These are phyloP conservation scores for Macrophomina phaseolina DNA, from an alignment of 2,329 filamentous ascomycete genomes.

Conservation along the genomic window DNA sequence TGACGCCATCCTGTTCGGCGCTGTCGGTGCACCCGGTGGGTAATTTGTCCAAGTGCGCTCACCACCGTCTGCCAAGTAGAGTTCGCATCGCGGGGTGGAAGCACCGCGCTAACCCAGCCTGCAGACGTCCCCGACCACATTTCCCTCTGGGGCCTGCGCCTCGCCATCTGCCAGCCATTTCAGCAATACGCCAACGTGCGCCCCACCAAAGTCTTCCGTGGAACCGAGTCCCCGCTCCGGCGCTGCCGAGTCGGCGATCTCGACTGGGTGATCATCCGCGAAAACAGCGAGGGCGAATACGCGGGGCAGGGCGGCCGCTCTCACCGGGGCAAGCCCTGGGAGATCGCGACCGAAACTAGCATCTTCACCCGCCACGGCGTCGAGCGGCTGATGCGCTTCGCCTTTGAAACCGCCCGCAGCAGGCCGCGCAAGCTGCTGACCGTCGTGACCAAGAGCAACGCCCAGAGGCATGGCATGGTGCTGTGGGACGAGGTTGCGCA, in stretches of 20 bases:
- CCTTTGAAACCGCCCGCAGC: constrained; percentile 65
- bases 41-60: constrained; percentile 3
- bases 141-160: constrained; percentile 61
- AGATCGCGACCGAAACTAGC: constrained; percentile 66
- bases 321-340: constrained; percentile 64
- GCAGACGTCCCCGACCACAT: constrained; percentile 62
- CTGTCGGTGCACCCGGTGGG: constrained; percentile 66
- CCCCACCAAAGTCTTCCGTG: constrained; percentile 66
- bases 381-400: constrained; percentile 66
- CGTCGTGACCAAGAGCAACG: constrained; percentile 70
- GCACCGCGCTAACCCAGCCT: background rate
- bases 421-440: constrained; percentile 64
- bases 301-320: constrained; percentile 68
- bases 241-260: constrained; percentile 61
- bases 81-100: no score
- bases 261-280: constrained; percentile 70
- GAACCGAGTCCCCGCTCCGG: constrained; percentile 63
- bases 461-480: constrained; percentile 70
- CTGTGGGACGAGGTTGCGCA: constrained; percentile 69
- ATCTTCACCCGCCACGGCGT: constrained; percentile 68
- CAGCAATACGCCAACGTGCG: constrained; percentile 65
- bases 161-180: constrained; percentile 61
- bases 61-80: background rate
- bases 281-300: constrained; percentile 72
- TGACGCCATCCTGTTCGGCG: constrained; percentile 72